Evolutionary conservation across 2,329 filamentous ascomycete genomes (phyloP), one percentile per base, ranked within the genome.

Genomic region (Thelonectria olida): DNA sequence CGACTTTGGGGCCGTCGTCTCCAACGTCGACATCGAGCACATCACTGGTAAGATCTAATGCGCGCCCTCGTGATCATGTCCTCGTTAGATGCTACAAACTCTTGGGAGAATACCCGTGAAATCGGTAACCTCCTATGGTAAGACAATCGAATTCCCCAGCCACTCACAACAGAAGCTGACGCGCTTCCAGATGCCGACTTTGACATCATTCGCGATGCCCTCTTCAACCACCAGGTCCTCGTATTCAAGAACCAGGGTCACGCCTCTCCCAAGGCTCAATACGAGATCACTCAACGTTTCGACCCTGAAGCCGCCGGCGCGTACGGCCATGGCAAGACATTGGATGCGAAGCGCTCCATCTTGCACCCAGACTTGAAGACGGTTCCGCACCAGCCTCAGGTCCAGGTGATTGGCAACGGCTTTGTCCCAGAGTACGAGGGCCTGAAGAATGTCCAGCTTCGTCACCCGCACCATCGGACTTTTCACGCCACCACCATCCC

Each of bases 321-420:
- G 13, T 94, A 94, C 75, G 91, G 91, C 15, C 91, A 93, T 73
- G 91, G 90, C 72, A 92, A 90, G 77, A 91, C 90, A 0, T 80
- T 92, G 48, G 90, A 92, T 68, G 79, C 80, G 23, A 84, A 84
- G 74, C 84, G 82, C 50, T 85, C 82, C 56, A 88, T 94, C 69
- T 83, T 94, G 17, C 90, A 93, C 72, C 91, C 91, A 0, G 92
- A 94, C 68, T 82, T 94, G 17, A 93, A 93, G 79, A 93, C 91
- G 0, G 87, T 94, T 41, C 91, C 91, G 0, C 88, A 92, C 68
- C 91, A 94, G 74, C 90, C 91, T 0, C 90, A 94, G 64, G 76
- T 78, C 1, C 91, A 94, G 71, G 88, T 93, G 55, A 93, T 94
- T 62, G 91, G 91, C 39, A 92, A 94, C 70, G 91, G 92, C 5